Evolutionary conservation across 441 rosid species (phyloP).

Genomic region (Jatropha podagrica): DNA sequence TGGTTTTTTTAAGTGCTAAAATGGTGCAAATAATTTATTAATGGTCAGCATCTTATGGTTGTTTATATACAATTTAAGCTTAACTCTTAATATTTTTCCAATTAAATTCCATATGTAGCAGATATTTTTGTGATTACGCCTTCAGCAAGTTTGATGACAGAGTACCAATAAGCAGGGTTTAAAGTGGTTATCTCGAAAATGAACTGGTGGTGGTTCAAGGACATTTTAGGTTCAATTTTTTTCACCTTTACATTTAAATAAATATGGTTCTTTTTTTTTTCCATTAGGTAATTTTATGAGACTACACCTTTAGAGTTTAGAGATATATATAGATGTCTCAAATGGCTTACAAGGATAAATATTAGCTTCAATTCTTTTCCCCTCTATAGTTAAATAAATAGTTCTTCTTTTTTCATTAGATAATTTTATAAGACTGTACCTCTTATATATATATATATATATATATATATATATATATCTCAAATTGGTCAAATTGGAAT

Average conservation of each 20-base stretch:
- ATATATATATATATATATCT: too few relatives aligned
- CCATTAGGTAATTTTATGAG: neutral
- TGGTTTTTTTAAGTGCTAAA: too few relatives aligned
- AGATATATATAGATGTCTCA: neutral
- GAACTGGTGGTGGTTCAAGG: conserved; percentile 17
- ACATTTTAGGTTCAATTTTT: conserved; percentile 5
- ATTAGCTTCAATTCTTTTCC: neutral
- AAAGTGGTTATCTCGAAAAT: neutral
- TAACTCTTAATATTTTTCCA: neutral
- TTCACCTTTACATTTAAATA: neutral
- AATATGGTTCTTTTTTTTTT: neutral
- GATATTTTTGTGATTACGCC: conserved; percentile 19
- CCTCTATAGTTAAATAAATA: neutral
- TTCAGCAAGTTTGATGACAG: conserved; percentile 25
- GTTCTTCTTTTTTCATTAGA: neutral
- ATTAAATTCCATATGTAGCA: neutral
- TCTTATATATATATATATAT: neutral
- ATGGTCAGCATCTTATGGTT: neutral
- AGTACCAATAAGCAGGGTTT: conserved; percentile 26
- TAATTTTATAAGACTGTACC: too few relatives aligned
- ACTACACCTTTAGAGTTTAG: neutral
- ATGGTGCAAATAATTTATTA: conserved; percentile 25
- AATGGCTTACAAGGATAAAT: conserved; percentile 1
- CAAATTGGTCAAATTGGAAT: too few relatives aligned
- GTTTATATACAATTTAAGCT: neutral